These are phyloP conservation scores for Blumeria graminis DNA, from an alignment of 2,329 filamentous ascomycete species.

Conservation along the genomic window DNA sequence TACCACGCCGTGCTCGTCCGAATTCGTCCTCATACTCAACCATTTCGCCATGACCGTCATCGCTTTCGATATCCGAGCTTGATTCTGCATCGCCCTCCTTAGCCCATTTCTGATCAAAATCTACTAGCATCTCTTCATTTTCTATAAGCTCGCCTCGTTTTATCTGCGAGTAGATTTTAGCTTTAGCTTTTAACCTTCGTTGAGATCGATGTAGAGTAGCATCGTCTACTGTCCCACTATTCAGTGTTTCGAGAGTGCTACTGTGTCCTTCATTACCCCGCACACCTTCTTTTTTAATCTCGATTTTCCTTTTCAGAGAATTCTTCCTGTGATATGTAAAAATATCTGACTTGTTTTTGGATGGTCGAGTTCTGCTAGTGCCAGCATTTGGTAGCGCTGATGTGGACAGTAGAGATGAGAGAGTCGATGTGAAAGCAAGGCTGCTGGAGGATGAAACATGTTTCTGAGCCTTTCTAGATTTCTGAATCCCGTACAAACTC, in stretches of 20 bases:
- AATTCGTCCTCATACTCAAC: constrained; percentile 84
- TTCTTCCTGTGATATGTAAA: constrained; percentile 43
- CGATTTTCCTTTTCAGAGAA: constrained; percentile 34
- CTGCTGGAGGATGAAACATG: constrained; percentile 47
- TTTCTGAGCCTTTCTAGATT: constrained; percentile 40
- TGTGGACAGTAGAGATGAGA: constrained; percentile 56
- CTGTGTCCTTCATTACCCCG: constrained; percentile 23
- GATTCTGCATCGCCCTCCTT: constrained; percentile 24
- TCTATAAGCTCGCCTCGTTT: constrained; percentile 55
- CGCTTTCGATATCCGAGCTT: constrained; percentile 38
- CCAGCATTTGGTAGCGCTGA: constrained; percentile 18
- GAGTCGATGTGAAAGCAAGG: constrained; percentile 69
- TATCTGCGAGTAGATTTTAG: constrained; percentile 66
- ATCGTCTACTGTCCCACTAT: constrained; percentile 36
- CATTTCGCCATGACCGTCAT: constrained; percentile 27
- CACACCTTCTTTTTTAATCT: constrained; percentile 26
- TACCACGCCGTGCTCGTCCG: constrained; percentile 55
- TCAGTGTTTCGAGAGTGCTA: constrained; percentile 31
- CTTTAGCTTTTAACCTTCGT: constrained; percentile 75
- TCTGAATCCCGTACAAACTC: constrained; percentile 53
- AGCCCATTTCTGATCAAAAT: constrained; percentile 93
- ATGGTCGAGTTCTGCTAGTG: constrained; percentile 26
- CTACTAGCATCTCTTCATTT: constrained; percentile 46
- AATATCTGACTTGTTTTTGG: constrained; percentile 39
- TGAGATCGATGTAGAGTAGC: constrained; percentile 37